Evolutionary conservation across 192 early-diverging fungal species (phyloP).

Genomic region (Linnemannia schmuckeri): DNA sequence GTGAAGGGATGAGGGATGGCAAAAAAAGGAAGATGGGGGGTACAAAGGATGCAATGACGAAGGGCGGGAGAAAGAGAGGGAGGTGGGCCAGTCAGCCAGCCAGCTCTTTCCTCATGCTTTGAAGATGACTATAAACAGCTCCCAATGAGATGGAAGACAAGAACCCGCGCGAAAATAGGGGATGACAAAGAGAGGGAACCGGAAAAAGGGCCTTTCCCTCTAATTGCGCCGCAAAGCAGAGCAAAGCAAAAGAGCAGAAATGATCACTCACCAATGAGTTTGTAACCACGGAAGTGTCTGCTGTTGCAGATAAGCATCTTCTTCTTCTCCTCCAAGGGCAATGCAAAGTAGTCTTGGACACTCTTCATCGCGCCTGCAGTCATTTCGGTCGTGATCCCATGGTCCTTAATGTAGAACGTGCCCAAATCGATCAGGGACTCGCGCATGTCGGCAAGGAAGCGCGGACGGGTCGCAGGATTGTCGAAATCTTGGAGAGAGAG

Average conservation of each 20-base stretch:
- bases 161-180: no score
- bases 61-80: not conserved
- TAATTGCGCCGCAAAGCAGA: no score
- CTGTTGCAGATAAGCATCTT: constrained; percentile 67
- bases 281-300: constrained; percentile 73
- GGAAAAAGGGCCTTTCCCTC: no score
- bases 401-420: constrained; percentile 70
- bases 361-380: constrained; percentile 55
- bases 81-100: no score
- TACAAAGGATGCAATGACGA: not conserved
- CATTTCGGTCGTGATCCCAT: constrained; percentile 51
- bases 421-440: constrained; percentile 66
- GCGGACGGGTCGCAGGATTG: constrained; percentile 28
- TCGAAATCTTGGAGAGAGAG: constrained; percentile 43
- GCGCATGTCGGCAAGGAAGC: constrained; percentile 62
- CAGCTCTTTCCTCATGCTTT: no score
- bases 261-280: constrained; percentile 44
- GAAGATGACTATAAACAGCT: no score
- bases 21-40: not conserved
- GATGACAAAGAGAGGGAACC: no score
- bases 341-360: constrained; percentile 63
- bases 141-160: no score
- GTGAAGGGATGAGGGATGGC: not conserved
- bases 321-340: constrained; percentile 68
- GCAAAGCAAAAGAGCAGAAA: not conserved